Base-by-base conservation (phyloP, 75 land plant genomes). In the Pseudotsuga menziesii region DNA sequence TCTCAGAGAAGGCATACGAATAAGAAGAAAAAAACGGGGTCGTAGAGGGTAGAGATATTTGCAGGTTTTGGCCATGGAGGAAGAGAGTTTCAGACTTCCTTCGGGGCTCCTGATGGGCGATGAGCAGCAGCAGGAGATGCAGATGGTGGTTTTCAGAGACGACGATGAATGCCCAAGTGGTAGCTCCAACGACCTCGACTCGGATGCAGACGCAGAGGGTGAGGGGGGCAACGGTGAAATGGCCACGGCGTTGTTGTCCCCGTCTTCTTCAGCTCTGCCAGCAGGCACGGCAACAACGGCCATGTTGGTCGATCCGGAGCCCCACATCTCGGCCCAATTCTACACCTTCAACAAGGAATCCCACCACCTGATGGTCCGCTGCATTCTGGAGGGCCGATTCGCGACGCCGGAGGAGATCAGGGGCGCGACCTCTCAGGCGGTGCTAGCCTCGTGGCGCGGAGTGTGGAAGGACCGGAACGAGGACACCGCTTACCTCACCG, bases 391-490 rank as follows among this genome's bases (percentile, higher is more conserved):
- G 64, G 23, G 75, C 74, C 86, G 96, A 17, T 78, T 83, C 12
- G 92, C 96, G 0, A 61, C 83, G 35, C 84, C 96, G 19, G 88
- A 84, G 25, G 94, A 91, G 86, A 93, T 93, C 83, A 85, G 88
- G 13, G 79, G 75, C 14, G 94, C 86, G 69, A 91, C 94, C 15
- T 84, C 96, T 16, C 79, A 36, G 14, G 19, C 81, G 19, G 89
- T 93, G 36, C 89, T 93, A 55, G 27, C 58, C 27, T 87, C 90
- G 29, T 93, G 96, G 96, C 84, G 96, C 15, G 27, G 82, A 26
- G 96, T 93, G 13, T 93, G 96, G 96, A 93, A 91, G 82, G 96
- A 93, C 77, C 87, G 96, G n/a, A 91, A 93, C 76, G 94, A 93
- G 82, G 96, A 88, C 77, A 93, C 96, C 3, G 96, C 96, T 4